A percentile compares a stretch with the other conserved stretches of the same genome.
Evolutionary conservation across 345 rosid species (phyloP).

Genomic region (Pseudoturritis turrita): DNA sequence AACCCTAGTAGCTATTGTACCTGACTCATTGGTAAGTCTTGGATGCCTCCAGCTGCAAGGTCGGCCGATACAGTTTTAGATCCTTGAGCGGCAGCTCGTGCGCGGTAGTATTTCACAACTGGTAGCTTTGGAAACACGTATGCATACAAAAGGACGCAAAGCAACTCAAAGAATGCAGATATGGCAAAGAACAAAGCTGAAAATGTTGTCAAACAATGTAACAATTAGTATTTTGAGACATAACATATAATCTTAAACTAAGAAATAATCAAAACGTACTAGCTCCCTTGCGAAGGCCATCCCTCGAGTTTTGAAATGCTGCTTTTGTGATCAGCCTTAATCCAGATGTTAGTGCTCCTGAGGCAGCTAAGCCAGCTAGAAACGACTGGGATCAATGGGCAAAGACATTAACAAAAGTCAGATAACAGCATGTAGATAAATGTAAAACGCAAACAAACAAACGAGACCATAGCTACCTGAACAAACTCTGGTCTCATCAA

Average conservation of each 20-base stretch:
- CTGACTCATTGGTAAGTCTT: conserved; percentile 3
- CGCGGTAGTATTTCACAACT: conserved; percentile 59
- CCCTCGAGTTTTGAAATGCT: conserved; percentile 43
- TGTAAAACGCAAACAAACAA: background rate
- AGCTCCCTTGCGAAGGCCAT: conserved; percentile 81
- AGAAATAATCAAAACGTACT: conserved; percentile 34
- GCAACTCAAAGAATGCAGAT: conserved; percentile 49
- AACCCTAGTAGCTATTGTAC: background rate
- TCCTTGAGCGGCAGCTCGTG: conserved; percentile 72
- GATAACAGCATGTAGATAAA: background rate
- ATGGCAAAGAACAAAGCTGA: conserved; percentile 62
- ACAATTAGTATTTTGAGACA: background rate
- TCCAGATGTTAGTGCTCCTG: conserved; percentile 74
- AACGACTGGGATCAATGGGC: conserved; percentile 41
- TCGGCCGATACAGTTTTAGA: conserved; percentile 68
- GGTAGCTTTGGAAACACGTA: conserved; percentile 54
- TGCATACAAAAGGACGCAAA: conserved; percentile 55
- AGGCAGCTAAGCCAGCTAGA: conserved; percentile 73
- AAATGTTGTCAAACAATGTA: background rate
- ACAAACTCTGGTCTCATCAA: conserved; percentile 78
- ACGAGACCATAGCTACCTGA: conserved; percentile 35
- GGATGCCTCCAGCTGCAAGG: conserved; percentile 77
- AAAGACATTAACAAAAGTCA: background rate
- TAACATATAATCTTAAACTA: background rate
- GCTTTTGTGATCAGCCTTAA: conserved; percentile 64